Conservation (phyloP, 2,329 filamentous ascomycete species). For the Botrytis fragariae region DNA sequence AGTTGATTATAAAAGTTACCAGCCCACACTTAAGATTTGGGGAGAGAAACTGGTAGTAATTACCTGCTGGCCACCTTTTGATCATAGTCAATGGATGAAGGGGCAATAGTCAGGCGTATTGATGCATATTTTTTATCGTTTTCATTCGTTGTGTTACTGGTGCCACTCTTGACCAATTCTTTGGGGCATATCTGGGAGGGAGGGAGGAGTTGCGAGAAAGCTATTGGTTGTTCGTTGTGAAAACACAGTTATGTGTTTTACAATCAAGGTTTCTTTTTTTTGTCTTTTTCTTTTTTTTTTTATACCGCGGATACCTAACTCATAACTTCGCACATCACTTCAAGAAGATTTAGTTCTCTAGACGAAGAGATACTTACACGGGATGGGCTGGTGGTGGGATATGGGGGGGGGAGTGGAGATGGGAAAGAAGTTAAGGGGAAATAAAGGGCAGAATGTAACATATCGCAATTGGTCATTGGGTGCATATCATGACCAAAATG, state of each 20-base stretch:
- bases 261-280: conserved; percentile 1
- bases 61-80: conserved; percentile 5
- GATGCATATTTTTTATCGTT: conserved; percentile 13
- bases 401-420: background rate
- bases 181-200: conserved; percentile 1
- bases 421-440: background rate
- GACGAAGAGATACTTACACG: background rate
- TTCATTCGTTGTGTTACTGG: conserved; percentile 3
- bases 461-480: conserved; percentile 2
- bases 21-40: background rate
- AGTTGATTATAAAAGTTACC: conserved; percentile 15
- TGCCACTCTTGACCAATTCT: conserved; percentile 10
- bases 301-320: conserved; percentile 10
- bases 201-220: conserved; percentile 9
- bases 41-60: conserved; percentile 4
- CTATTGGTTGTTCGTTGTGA: background rate
- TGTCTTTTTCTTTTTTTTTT: conserved; percentile 4
- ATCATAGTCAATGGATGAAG: conserved; percentile 3
- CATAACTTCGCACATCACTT: conserved; percentile 9
- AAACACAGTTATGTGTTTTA: conserved; percentile 3
- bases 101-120: conserved; percentile 11
- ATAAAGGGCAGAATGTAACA: conserved; percentile 6
- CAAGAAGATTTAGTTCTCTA: background rate
- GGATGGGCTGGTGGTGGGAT: background rate
- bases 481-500: background rate